phyloP scores from a whole-genome alignment of 2,329 filamentous ascomycete species.

The Penicillium sp. region DNA sequence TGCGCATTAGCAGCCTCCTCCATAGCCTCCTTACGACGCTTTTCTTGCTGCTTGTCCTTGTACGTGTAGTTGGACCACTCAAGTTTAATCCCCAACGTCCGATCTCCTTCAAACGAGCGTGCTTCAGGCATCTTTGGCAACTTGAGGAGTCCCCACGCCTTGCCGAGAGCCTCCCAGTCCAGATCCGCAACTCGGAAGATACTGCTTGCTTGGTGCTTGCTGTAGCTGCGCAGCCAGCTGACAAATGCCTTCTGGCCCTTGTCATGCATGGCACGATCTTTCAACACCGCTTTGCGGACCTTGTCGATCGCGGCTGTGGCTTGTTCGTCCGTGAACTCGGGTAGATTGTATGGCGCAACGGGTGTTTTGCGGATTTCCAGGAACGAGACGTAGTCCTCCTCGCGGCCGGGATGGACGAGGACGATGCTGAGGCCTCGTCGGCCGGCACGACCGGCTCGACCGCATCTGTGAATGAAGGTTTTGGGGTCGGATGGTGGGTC shows the following conservation, averaged over 20 bases:
- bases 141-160: slow-evolving; percentile 80
- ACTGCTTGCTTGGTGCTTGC: slow-evolving; percentile 83
- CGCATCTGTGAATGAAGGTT: slow-evolving; percentile 68
- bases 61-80: slow-evolving; percentile 70
- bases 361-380: slow-evolving; percentile 85
- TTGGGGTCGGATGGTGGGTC: slow-evolving; percentile 87
- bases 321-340: slow-evolving; percentile 62
- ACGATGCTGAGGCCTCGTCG: slow-evolving; percentile 78
- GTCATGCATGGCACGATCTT: slow-evolving; percentile 71
- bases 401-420: slow-evolving; percentile 77
- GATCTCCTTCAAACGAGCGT: slow-evolving; percentile 69
- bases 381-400: slow-evolving; percentile 88
- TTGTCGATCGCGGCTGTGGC: slow-evolving; percentile 57
- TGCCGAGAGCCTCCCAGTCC: slow-evolving; percentile 78
- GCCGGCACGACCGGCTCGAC: slow-evolving; percentile 63
- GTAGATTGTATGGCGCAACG: slow-evolving; percentile 60
- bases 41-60: slow-evolving; percentile 70
- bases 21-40: slow-evolving; percentile 60
- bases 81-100: slow-evolving; percentile 54
- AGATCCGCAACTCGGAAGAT: slow-evolving; percentile 83
- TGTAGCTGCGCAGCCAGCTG: slow-evolving; percentile 88
- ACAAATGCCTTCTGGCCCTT: slow-evolving; percentile 91
- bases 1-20: slow-evolving; percentile 46
- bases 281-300: slow-evolving; percentile 59
- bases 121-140: slow-evolving; percentile 94